Evolutionary conservation across 805 yeast species (phyloP), one percentile per base, ranked within the genome.

Genomic region (Nakazawaea sp.): DNA sequence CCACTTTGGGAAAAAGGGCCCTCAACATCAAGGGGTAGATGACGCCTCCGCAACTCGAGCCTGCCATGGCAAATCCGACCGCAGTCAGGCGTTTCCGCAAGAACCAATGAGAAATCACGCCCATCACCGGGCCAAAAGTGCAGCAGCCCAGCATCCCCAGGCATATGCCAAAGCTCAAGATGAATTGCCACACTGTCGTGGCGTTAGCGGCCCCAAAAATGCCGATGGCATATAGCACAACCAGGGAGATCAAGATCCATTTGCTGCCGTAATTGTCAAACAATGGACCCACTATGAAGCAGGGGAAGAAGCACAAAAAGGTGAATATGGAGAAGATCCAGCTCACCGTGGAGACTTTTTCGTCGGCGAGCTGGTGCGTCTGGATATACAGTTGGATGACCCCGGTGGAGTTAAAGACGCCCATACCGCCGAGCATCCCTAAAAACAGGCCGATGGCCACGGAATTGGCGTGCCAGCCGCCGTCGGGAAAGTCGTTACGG

Each of bases 71-170:
- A 1, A 66, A 41, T 17, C 75, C 70, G 11, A 66, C 59, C 1
- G 78, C 81, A 41, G 66, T 61, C 1, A 81, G 87, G 46, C 88
- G 61, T 46, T 65, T 77, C 25, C 55, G 58, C 27, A 63, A 57
- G 52, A 81, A 81, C 80, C 84, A 81, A 42, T 81, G 85, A 19
- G 78, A 73, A 0, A 79, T 66, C 15, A 74, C 75, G 5, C 83
- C 71, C 2, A 81, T 63, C 26, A 76, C 52, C 0, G 87, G 86
- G 6, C 78, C 68, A 58, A 76, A 70, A 24, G 78, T 62, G 24
- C 78, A 57, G 2, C 81, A 81, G 26, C 72, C 66, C 0, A 84
- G 86, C 4, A 70, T 43, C 3, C 86, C 88, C 27, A 68, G 58
- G 17, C 70, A 60, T 1, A 80, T 44, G 2, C 78, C 74, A 48